These are phyloP conservation scores for Avena atlantica DNA, from an alignment of 176 grass and related monocot genomes.

Conservation along the genomic window DNA sequence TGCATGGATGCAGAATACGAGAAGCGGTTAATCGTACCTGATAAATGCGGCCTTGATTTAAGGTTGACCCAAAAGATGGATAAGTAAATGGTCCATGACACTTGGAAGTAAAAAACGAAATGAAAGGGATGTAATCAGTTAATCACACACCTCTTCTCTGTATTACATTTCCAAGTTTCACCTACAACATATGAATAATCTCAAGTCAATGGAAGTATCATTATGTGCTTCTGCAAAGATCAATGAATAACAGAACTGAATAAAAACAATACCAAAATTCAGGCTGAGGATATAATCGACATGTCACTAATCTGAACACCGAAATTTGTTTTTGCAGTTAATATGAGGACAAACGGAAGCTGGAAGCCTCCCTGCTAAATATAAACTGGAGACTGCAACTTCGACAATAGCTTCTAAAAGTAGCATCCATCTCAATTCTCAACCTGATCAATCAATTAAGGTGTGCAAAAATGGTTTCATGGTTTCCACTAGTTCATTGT, in stretches of 20 bases:
- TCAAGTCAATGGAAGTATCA: slow-evolving; percentile 13
- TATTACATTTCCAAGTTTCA: slow-evolving; percentile 86
- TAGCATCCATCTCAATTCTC: not conserved
- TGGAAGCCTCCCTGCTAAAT: not conserved
- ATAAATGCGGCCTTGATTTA: slow-evolving; percentile 77
- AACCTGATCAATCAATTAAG: not conserved
- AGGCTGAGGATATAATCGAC: not conserved
- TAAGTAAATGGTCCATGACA: slow-evolving; percentile 39
- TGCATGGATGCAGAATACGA: slow-evolving; percentile 1
- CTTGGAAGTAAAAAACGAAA: slow-evolving; percentile 44
- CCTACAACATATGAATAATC: slow-evolving; percentile 50
- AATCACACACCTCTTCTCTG: slow-evolving; percentile 72
- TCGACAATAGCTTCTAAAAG: not conserved
- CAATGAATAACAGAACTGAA: not conserved
- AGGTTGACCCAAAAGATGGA: slow-evolving; percentile 40
- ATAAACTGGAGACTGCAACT: not conserved
- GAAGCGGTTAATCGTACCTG: slow-evolving; percentile 49
- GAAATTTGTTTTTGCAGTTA: not conserved
- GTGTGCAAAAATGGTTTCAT: no score
- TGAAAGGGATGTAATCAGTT: slow-evolving; percentile 31
- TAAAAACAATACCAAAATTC: not conserved
- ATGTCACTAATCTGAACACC: not conserved
- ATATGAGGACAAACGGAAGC: not conserved
- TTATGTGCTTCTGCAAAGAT: not conserved
- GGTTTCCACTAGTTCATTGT: no score